These are phyloP conservation scores for Dictyostelium firmibasis DNA, from an alignment of 78 protist genomes.

Conservation along the genomic window DNA sequence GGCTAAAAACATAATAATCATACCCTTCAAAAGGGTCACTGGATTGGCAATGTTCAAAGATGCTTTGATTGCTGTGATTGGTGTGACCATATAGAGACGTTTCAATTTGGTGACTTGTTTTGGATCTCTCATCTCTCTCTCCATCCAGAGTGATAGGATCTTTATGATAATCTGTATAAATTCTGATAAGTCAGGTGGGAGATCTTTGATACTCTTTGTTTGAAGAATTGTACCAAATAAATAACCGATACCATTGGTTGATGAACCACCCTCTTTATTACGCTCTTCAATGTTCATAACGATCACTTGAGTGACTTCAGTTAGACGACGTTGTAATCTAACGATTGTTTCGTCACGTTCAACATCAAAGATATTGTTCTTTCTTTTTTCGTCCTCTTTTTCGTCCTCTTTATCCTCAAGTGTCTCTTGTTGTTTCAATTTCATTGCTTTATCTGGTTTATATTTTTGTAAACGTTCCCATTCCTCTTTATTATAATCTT, in stretches of 20 bases:
- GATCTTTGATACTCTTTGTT: slow-evolving; percentile 15
- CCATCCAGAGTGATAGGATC: slow-evolving; percentile 72
- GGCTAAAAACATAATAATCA: slow-evolving; percentile 59
- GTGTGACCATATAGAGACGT: slow-evolving; percentile 64
- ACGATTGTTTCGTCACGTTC: slow-evolving; percentile 59
- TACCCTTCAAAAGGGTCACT: slow-evolving; percentile 49
- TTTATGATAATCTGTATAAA: slow-evolving; percentile 11
- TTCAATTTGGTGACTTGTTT: slow-evolving; percentile 52
- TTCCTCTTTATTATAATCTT: slow-evolving; percentile 5
- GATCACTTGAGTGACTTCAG: slow-evolving; percentile 61
- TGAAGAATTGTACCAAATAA: slow-evolving; percentile 13
- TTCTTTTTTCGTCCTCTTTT: background rate
- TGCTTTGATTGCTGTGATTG: slow-evolving; percentile 60
- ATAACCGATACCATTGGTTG: slow-evolving; percentile 42
- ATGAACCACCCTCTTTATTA: background rate
- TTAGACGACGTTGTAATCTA: slow-evolving; percentile 16
- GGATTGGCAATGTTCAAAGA: slow-evolving; percentile 64
- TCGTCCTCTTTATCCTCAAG: slow-evolving; percentile 47
- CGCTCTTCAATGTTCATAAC: slow-evolving; percentile 48
- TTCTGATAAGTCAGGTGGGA: slow-evolving; percentile 26
- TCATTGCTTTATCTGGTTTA: background rate
- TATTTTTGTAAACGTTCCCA: background rate
- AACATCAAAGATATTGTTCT: slow-evolving; percentile 24
- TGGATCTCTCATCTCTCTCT: slow-evolving; percentile 60
- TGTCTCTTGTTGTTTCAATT: slow-evolving; percentile 25